Evolutionary conservation across 2,329 filamentous ascomycete genomes (phyloP), one percentile per base, ranked within the genome.

Genomic region (Alternaria conjuncta): DNA sequence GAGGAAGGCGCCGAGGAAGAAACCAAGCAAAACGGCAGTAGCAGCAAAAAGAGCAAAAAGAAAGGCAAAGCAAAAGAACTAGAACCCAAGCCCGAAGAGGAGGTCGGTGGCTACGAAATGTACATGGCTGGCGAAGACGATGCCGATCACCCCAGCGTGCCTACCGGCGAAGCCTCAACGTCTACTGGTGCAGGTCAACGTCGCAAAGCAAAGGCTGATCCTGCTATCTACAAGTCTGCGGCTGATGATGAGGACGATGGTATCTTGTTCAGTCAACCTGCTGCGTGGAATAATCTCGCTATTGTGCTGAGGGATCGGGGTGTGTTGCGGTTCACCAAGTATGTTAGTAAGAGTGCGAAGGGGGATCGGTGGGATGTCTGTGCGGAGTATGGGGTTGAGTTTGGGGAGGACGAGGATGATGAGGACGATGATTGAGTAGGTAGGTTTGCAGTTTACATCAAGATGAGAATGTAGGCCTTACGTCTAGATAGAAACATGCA

Each of bases 301-400:
- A 88, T 99, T 69, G 96, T 98, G 30, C 83, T 98, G 70, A 87
- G 96, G 61, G 96, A 99, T 78, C 89, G 88, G 70, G 94, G 93
- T 13, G 91, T 92, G 13, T 84, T 99, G 76, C 90, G 93, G 78
- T 99, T 99, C 78, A 94, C 98, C 75, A 99, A 98, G 84, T 99
- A 98, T 79, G 91, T 99, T 21, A 96, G 92, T 80, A 86, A 86
- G 63, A 88, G 86, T 55, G 96, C 96, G 8, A 88, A 88, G 75
- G 96, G 96, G 1, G 96, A 98, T 81, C 86, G 96, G 46, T 98
- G 94, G 93, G 96, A 99, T 82, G 85, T 98, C 54, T 90, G 89
- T 50, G 96, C 89, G 1, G 89, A 89, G 32, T 93, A 92, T 78
- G 92, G 90, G 23, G 90, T 97, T 13, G 85, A 85, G 55, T 86